Evolutionary conservation across 2,329 filamentous ascomycete genomes (phyloP), one percentile per base, ranked within the genome.

Genomic region (Colletotrichum theobromicola): DNA sequence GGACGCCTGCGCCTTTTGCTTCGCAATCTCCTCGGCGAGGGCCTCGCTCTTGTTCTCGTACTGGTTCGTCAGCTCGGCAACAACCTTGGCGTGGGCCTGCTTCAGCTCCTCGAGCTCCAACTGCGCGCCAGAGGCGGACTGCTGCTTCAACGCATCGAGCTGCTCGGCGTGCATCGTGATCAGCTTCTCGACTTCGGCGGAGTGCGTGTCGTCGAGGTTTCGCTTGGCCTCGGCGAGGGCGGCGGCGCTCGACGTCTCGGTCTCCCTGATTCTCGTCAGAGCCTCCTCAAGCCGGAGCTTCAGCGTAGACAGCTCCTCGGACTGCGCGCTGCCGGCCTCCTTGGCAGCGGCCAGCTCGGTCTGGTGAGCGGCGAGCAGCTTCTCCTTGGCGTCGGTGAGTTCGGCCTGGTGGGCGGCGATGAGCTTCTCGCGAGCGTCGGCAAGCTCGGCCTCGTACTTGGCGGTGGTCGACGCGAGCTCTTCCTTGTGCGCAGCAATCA

Each of bases 161-260:
- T 83, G 82, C 70, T 88, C 84, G 6, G 83, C 81, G 75, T 88
- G 85, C 68, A 84, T 80, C 26, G 81, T 80, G 46, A 86, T 81
- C 21, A 89, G 80, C 76, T 87, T 87, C 77, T 88, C 85, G 28
- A 91, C 82, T 74, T 89, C 86, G 26, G 83, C 83, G 55, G 86
- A 84, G 79, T 88, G 84, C 78, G 83, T 84, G 42, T 84, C 81
- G 75, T 88, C 83, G 50, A 88, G 84, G 24, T 88, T 85, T 18
- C 84, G 82, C 80, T 85, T 87, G 50, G 85, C 83, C 37, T 82
- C 81, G 67, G 89, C 87, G 21, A 89, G 80, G 16, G 87, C 86
- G 55, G 88, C 83, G 10, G 84, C 82, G 77, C 86, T 85, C 63
- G 84, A 81, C 1, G 82, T 81, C 63, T 87, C 84, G 8, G 87